Percentiles rank a stretch among this genome's conserved stretches.
phyloP scores from a whole-genome alignment of 352 stramenopile genomes.

The Globisporangium abappressorium region DNA sequence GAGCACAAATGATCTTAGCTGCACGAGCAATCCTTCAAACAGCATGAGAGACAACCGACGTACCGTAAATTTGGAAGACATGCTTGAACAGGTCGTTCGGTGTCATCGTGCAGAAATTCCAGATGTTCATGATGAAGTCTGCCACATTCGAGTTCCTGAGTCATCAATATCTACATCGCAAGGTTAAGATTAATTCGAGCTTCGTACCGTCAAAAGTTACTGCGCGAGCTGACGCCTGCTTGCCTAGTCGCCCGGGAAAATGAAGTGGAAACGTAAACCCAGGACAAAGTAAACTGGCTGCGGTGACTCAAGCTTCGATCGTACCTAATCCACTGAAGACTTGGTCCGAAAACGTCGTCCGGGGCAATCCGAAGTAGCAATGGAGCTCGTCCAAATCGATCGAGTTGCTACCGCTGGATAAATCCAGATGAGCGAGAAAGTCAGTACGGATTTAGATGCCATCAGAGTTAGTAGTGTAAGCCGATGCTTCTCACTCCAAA shows the following conservation, averaged over 20 bases:
- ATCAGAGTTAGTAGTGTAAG: not conserved
- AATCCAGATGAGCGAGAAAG: not conserved
- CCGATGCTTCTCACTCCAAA: conserved; percentile 26
- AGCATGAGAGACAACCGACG: not conserved
- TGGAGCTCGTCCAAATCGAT: conserved; percentile 57
- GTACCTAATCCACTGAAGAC: conserved; percentile 51
- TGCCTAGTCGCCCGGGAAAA: conserved; percentile 19
- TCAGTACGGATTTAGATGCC: not conserved
- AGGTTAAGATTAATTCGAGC: not conserved
- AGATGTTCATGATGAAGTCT: conserved; percentile 60
- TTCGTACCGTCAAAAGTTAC: conserved; percentile 44
- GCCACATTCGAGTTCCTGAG: not conserved
- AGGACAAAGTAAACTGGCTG: not conserved
- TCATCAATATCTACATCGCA: not conserved
- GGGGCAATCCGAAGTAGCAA: conserved; percentile 32
- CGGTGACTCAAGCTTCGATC: not conserved
- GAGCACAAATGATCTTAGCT: not conserved
- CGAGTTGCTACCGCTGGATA: conserved; percentile 46
- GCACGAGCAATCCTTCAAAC: not conserved
- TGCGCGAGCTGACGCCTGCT: conserved; percentile 30
- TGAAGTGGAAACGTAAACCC: not conserved
- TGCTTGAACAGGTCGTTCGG: conserved; percentile 31
- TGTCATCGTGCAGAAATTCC: conserved; percentile 62
- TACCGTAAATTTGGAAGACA: conserved; percentile 52
- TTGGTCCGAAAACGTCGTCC: conserved; percentile 46